A percentile compares a stretch with the other conserved stretches of the same genome.
These are phyloP conservation scores for Fusarium sp. DNA, from an alignment of 2,329 filamentous ascomycete genomes.

Conservation along the genomic window DNA sequence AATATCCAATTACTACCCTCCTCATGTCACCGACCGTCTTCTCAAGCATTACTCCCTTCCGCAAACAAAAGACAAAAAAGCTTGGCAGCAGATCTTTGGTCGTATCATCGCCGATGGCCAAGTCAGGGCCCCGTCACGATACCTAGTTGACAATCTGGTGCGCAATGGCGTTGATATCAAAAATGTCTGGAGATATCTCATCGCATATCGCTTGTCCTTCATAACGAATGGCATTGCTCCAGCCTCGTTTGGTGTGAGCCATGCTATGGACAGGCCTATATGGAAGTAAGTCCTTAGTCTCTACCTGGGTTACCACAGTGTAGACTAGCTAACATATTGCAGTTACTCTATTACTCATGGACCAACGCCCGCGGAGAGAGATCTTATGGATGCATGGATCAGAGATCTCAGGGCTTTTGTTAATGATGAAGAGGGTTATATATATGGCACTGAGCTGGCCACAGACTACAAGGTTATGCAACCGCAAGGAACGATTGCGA, in stretches of 20 bases:
- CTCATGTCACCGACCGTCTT: not conserved
- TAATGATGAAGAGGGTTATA: not conserved
- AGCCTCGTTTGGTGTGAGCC: slow-evolving; percentile 6
- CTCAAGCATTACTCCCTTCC: slow-evolving; percentile 1
- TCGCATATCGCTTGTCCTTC: not conserved
- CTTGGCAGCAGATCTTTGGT: slow-evolving; percentile 2
- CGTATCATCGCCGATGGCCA: slow-evolving; percentile 5
- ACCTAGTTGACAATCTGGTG: slow-evolving; percentile 2
- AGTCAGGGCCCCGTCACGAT: slow-evolving; percentile 8
- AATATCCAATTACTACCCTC: slow-evolving; percentile 3
- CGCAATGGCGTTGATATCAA: not conserved
- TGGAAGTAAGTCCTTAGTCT: not conserved
- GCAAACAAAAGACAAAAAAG: not conserved
- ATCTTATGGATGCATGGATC: not conserved
- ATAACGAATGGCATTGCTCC: not conserved
- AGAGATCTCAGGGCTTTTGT: not conserved
- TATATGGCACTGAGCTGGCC: not conserved
- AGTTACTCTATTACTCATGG: slow-evolving; percentile 8
- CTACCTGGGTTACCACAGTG: fast-evolving
- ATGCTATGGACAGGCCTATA: slow-evolving; percentile 14
- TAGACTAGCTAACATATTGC: fast-evolving
- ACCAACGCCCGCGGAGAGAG: not conserved
- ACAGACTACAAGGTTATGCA: slow-evolving; percentile 12
- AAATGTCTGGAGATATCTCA: slow-evolving; percentile 12
- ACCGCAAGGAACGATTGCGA: not conserved